Evolutionary conservation across 2,329 filamentous ascomycete genomes (phyloP), one percentile per base, ranked within the genome.

Genomic region (Acephala macrosclerotiorum): DNA sequence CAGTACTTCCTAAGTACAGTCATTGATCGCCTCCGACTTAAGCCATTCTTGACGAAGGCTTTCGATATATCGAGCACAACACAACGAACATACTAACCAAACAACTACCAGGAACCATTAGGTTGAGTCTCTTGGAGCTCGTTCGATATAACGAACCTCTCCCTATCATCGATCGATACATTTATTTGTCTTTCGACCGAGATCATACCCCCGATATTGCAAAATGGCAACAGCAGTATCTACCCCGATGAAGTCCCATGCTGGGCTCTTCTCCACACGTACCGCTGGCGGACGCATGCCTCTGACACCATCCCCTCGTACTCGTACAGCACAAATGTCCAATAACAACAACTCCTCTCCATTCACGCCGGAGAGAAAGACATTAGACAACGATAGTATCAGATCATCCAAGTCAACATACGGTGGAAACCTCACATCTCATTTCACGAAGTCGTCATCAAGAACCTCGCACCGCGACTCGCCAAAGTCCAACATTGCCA

Each of bases 201-300:
- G 77, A 77, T 75, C 70, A 77, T 75, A 76, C 75, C 75, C 66
- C 70, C 69, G 74, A 78, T 79, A 79, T 77, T 76, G 75, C 75
- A 86, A 75, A 79, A 98, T 98, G 95, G 93, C 95, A 79, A 91
- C 90, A 79, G 82, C 87, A 79, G 89, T 97, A 80, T 92, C 93
- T 75, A 98, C 96, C 68, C 96, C 96, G 67, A 85, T 96, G 78
- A 98, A 97, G 87, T 96, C 92, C 86, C 95, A 97, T 80, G 89
- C 91, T 81, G 93, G 94, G 66, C 87, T 97, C 75, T 97, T 98
- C 84, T 94, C 91, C 73, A 89, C 92, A 73, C 94, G 94, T 79
- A 96, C 94, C 78, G 96, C 94, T 80, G 94, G 95, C 82, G 94
- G 94, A 78, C 93, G 96, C 69, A 94, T 97, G 85, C 94, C 96